phyloP scores from a whole-genome alignment of 192 early-diverging fungal species.

The Linnemannia schmuckeri region DNA sequence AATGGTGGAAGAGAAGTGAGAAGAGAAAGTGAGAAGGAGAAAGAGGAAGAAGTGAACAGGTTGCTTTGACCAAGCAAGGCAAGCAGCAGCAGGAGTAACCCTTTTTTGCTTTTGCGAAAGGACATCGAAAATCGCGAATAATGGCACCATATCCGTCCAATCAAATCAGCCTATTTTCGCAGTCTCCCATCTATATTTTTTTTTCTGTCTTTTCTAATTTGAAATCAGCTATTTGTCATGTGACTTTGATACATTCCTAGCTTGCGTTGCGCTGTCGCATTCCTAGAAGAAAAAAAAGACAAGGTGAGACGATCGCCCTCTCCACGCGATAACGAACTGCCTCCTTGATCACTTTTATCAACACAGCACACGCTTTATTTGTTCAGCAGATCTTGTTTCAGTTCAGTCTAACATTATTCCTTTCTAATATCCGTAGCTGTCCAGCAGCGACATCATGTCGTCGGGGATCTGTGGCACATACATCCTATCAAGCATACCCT shows the following conservation, averaged over 20 bases:
- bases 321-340: too few species aligned
- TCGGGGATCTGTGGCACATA: conserved; percentile 49
- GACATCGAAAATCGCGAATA: conserved; percentile 13
- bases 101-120: neutral
- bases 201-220: neutral
- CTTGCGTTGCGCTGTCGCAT: too few species aligned
- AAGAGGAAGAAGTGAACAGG: neutral
- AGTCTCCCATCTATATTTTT: neutral
- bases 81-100: neutral
- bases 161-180: neutral
- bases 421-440: conserved; percentile 10
- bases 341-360: neutral
- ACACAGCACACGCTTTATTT: too few species aligned
- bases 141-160: conserved; percentile 31
- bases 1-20: conserved; percentile 1
- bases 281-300: too few species aligned
- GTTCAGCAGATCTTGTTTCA: neutral
- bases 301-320: too few species aligned
- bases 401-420: neutral
- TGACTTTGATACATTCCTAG: neutral
- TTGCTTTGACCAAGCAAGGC: neutral
- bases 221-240: neutral
- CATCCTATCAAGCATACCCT: conserved; percentile 14
- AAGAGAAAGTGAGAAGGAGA: neutral
- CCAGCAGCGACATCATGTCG: conserved; percentile 35